These are phyloP conservation scores for Curvularia verruculosa DNA, from an alignment of 2,329 filamentous ascomycete genomes.

Conservation along the genomic window DNA sequence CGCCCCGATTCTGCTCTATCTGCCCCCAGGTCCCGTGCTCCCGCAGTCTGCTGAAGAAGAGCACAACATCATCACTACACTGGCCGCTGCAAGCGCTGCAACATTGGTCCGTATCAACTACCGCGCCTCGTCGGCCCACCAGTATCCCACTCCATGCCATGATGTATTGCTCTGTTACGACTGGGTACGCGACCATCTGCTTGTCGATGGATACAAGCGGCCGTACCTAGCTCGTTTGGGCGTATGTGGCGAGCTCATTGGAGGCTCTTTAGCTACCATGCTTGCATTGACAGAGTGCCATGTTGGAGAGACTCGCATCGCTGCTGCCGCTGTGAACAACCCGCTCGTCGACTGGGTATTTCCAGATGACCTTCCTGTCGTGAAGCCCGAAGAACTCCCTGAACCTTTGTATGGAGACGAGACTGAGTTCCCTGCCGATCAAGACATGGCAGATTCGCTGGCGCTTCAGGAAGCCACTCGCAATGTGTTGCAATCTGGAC, in stretches of 20 bases:
- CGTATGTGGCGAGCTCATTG: slow-evolving; percentile 56
- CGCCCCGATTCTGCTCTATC: slow-evolving; percentile 49
- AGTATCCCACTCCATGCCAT: slow-evolving; percentile 55
- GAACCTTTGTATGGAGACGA: slow-evolving; percentile 41
- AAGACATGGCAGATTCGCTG: slow-evolving; percentile 31
- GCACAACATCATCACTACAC: slow-evolving; percentile 38
- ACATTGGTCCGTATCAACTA: slow-evolving; percentile 56
- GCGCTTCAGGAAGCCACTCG: slow-evolving; percentile 11
- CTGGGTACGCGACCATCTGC: slow-evolving; percentile 53
- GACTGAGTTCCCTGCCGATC: slow-evolving; percentile 38
- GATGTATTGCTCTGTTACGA: slow-evolving; percentile 56
- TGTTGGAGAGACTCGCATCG: slow-evolving; percentile 48
- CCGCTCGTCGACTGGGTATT: slow-evolving; percentile 58
- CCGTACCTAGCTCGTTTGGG: slow-evolving; percentile 46
- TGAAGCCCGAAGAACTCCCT: slow-evolving; percentile 30
- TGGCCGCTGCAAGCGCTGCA: slow-evolving; percentile 47
- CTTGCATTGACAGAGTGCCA: slow-evolving; percentile 59
- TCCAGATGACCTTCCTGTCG: slow-evolving; percentile 39
- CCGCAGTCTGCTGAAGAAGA: slow-evolving; percentile 34
- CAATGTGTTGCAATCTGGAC: slow-evolving; percentile 12
- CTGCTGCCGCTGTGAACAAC: slow-evolving; percentile 55
- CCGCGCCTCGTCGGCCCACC: slow-evolving; percentile 45
- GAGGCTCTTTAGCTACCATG: slow-evolving; percentile 56
- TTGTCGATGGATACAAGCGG: slow-evolving; percentile 27
- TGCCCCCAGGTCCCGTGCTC: slow-evolving; percentile 52